Percentiles rank a stretch among this genome's conserved stretches.
Evolutionary conservation across 208 protist species (phyloP).

Genomic region (Wallacemonas sp.): DNA sequence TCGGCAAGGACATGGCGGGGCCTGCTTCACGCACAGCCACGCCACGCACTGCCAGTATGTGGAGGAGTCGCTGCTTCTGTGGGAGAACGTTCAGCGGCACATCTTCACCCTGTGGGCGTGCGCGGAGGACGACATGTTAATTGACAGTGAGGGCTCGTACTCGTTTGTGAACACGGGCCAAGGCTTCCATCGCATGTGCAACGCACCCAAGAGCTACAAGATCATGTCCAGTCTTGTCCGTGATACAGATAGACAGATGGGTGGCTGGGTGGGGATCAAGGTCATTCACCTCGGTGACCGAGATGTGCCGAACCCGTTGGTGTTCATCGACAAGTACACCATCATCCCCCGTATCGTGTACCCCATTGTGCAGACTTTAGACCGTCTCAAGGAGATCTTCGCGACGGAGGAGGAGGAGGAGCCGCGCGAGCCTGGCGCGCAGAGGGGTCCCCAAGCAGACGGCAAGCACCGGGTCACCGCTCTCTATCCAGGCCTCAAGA

Average conservation of each 20-base stretch:
- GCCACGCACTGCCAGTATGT: constrained; percentile 95
- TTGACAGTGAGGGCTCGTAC: constrained; percentile 58
- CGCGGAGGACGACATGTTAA: constrained; percentile 94
- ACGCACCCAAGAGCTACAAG: constrained; percentile 76
- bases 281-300: constrained; percentile 97
- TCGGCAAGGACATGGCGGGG: constrained; percentile 56
- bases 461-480: too few species aligned
- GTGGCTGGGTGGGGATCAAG: constrained; percentile 95
- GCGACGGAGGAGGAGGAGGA: constrained; percentile 25
- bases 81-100: constrained; percentile 91
- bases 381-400: constrained; percentile 67
- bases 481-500: constrained; percentile 68
- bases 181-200: constrained; percentile 95
- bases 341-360: constrained; percentile 93
- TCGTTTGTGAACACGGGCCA: constrained; percentile 93
- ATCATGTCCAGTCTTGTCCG: constrained; percentile 84
- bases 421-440: too few species aligned
- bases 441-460: too few species aligned
- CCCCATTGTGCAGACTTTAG: constrained; percentile 89
- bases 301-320: constrained; percentile 97
- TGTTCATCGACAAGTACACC: constrained; percentile 99
- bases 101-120: constrained; percentile 95
- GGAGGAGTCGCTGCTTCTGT: constrained; percentile 94
- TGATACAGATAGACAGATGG: constrained; percentile 74
- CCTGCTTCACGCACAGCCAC: constrained; percentile 95